Conservation (phyloP, 331 rosid genomes). For the Quercus tomentella region DNA sequence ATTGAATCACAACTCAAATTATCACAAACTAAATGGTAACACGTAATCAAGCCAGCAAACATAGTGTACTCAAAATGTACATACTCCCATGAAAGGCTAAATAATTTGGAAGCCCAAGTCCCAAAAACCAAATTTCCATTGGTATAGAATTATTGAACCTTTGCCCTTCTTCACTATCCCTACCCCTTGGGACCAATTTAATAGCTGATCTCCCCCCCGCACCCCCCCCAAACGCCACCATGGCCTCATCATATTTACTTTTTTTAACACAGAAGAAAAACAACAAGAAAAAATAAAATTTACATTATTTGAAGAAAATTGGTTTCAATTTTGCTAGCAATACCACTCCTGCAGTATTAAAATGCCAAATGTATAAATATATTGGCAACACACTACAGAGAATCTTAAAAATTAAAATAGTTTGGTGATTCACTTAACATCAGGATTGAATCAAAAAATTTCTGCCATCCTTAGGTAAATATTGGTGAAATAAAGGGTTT, state of each 20-base stretch:
- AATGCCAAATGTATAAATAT: not conserved
- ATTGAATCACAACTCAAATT: not conserved
- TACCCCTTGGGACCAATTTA: not conserved
- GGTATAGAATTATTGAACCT: not conserved
- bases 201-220: not conserved
- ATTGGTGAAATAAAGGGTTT: no score
- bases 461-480: no score
- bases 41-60: not conserved
- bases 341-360: not conserved
- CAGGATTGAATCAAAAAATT: not conserved
- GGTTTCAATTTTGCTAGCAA: not conserved
- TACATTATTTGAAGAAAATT: not conserved
- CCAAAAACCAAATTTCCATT: not conserved
- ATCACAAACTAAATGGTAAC: not conserved
- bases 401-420: not conserved
- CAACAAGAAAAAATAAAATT: not conserved
- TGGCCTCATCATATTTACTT: not conserved
- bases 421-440: not conserved
- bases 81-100: not conserved
- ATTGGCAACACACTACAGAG: not conserved
- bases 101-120: not conserved
- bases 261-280: not conserved
- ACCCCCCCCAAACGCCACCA: not conserved
- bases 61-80: not conserved
- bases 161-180: not conserved